Conservation (phyloP, 1,139 yeast species). For the Geotrichum bryndzae region DNA sequence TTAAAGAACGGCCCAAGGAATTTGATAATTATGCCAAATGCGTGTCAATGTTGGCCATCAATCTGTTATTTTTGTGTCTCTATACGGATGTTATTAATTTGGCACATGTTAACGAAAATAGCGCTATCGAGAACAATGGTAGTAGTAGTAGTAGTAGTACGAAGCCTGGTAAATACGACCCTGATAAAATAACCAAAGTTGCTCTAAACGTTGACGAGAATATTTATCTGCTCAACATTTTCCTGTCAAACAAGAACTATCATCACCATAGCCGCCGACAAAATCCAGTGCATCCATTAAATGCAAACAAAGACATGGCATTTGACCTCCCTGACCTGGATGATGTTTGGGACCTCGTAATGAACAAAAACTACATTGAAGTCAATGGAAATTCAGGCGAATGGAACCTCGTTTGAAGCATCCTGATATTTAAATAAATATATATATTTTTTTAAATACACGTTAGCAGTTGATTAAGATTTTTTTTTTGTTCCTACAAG, state of each 20-base stretch:
- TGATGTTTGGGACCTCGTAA: slow-evolving; percentile 30
- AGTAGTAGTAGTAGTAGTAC: neutral
- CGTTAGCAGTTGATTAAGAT: neutral
- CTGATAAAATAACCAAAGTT: neutral
- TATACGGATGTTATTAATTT: neutral
- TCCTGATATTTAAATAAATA: neutral
- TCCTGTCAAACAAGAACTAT: slow-evolving; percentile 18
- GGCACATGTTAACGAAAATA: neutral
- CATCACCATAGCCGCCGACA: slow-evolving; percentile 4
- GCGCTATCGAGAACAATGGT: neutral
- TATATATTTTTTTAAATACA: neutral
- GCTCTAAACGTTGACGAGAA: neutral
- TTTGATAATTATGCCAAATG: slow-evolving; percentile 32
- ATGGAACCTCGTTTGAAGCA: slow-evolving; percentile 35
- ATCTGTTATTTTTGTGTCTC: slow-evolving; percentile 18
- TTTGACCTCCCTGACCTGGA: slow-evolving; percentile 10
- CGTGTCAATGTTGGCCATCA: slow-evolving; percentile 34
- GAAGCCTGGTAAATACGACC: neutral
- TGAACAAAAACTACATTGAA: slow-evolving; percentile 29
- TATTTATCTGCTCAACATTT: neutral
- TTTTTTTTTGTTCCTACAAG: neutral
- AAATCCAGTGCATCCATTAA: neutral
- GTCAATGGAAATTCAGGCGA: slow-evolving; percentile 35
- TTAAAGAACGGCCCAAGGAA: slow-evolving; percentile 25
- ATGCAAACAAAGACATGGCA: neutral